phyloP scores from a whole-genome alignment of 306 rosid species.

The Vigna trinervia region DNA sequence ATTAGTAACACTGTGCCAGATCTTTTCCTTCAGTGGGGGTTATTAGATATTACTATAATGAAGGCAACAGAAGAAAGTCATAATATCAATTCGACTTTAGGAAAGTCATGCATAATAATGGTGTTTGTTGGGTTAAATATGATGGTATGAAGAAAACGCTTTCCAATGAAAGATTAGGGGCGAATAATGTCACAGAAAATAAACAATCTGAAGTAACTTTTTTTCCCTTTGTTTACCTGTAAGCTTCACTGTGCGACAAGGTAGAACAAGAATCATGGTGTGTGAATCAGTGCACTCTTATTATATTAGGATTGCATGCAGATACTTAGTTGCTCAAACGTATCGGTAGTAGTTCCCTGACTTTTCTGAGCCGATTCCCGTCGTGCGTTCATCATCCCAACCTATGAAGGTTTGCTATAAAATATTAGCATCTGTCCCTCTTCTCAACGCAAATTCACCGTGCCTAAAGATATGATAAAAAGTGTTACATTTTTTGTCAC shows the following conservation, averaged over 20 bases:
- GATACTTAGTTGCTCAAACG: neutral
- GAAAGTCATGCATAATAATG: slow-evolving; percentile 14
- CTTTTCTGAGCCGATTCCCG: neutral
- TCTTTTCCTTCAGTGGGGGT: slow-evolving; percentile 1
- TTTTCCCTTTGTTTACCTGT: too few relatives aligned
- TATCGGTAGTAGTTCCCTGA: neutral
- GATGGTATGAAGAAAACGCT: slow-evolving; percentile 27
- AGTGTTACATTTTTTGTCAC: neutral
- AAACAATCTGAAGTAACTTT: neutral
- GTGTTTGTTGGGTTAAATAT: slow-evolving; percentile 10
- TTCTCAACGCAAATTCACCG: slow-evolving; percentile 30
- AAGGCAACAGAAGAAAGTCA: slow-evolving; percentile 9
- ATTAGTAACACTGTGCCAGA: neutral
- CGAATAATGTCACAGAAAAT: neutral
- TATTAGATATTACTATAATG: neutral
- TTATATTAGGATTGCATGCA: neutral
- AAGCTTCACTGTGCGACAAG: neutral
- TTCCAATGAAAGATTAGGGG: neutral
- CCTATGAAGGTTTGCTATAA: slow-evolving; percentile 3
- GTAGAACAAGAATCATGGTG: slow-evolving; percentile 36
- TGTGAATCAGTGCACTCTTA: neutral
- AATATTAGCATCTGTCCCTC: slow-evolving; percentile 38
- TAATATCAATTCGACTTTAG: neutral
- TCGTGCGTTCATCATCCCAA: slow-evolving; percentile 8
- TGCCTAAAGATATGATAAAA: neutral